A percentile compares a stretch with the other conserved stretches of the same genome.
Evolutionary conservation across 2,329 filamentous ascomycete species (phyloP).

Genomic region (Colletotrichum musicola): DNA sequence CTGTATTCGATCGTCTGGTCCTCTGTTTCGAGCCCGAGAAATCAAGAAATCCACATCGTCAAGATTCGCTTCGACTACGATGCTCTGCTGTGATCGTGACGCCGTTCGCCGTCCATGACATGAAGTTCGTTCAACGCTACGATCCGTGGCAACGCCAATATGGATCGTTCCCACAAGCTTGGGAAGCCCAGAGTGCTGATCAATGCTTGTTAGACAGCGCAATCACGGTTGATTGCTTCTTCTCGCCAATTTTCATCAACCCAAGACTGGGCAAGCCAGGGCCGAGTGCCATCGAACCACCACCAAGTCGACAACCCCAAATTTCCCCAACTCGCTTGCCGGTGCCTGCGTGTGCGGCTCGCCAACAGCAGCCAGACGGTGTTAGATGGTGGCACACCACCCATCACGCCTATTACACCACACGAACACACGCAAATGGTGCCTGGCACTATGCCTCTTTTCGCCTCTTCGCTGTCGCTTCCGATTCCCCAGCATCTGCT

Average conservation of each 20-base stretch:
- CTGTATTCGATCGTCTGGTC: neutral
- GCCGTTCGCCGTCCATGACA: neutral
- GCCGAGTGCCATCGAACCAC: constrained; percentile 17
- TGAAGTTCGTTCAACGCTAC: neutral
- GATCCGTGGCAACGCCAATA: constrained; percentile 3
- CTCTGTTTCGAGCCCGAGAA: neutral
- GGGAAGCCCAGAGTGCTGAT: constrained; percentile 5
- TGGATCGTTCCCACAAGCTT: neutral
- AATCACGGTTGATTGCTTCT: constrained; percentile 18
- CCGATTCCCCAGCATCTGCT: neutral
- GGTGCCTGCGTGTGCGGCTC: constrained; percentile 31
- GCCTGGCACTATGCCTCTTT: constrained; percentile 31
- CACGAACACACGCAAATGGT: neutral
- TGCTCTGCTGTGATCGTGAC: neutral
- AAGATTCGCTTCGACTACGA: neutral
- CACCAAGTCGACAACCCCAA: constrained; percentile 2
- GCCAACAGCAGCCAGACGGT: neutral
- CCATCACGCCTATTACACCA: neutral
- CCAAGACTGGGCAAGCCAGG: constrained; percentile 6
- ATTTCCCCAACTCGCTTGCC: constrained; percentile 24
- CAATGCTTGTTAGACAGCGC: constrained; percentile 14
- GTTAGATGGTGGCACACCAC: neutral
- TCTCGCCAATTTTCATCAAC: constrained; percentile 2
- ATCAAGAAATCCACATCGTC: neutral
- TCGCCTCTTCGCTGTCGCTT: constrained; percentile 9